Percentiles rank a stretch among this genome's conserved stretches.
Conservation (phyloP, 306 rosid genomes). For the Luffa acutangula region DNA sequence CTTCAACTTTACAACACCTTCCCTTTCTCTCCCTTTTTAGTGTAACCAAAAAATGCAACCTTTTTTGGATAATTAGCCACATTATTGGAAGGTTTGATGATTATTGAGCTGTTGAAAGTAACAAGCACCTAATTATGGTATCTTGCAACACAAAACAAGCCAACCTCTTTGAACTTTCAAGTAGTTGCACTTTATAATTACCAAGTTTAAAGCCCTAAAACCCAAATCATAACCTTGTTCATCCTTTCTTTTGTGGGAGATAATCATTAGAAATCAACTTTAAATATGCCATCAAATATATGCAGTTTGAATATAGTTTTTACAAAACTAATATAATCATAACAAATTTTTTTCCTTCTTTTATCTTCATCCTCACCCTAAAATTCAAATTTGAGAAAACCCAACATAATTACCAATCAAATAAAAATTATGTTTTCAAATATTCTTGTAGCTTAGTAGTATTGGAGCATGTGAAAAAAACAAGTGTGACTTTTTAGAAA, state of each 20-base stretch:
- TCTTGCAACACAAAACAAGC: constrained; percentile 12
- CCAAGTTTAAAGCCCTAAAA: not conserved
- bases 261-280: not conserved
- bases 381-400: not conserved
- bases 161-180: not conserved
- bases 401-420: not conserved
- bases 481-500: not conserved
- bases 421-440: not conserved
- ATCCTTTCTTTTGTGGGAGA: not conserved
- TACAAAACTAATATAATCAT: not conserved
- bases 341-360: not conserved
- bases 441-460: not conserved
- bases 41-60: not conserved
- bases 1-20: not conserved
- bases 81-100: not conserved
- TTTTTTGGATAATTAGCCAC: not conserved
- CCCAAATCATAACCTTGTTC: not conserved
- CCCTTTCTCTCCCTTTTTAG: not conserved
- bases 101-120: not conserved
- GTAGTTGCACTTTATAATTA: not conserved
- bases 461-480: not conserved
- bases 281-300: not conserved
- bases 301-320: not conserved
- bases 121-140: constrained; percentile 6
- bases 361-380: not conserved